Evolutionary conservation across 805 yeast species (phyloP).

Genomic region (Priceomyces melissophilus): DNA sequence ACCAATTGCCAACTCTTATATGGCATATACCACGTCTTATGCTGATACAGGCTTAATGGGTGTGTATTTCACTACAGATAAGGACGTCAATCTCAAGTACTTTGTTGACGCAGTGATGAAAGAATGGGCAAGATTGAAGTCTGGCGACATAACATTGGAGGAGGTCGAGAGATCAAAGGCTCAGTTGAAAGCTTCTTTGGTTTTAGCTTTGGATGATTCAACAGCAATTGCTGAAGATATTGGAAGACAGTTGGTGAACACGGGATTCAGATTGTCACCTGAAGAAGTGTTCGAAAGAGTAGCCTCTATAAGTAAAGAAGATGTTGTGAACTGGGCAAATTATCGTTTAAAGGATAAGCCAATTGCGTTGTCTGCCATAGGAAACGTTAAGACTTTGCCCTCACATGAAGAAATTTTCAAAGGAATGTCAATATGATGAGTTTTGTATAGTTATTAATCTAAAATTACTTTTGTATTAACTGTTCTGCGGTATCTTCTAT

Average conservation of each 20-base stretch:
- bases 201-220: constrained; percentile 88
- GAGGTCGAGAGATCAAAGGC: constrained; percentile 95
- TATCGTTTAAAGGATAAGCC: constrained; percentile 74
- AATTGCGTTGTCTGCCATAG: constrained; percentile 87
- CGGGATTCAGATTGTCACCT: constrained; percentile 75
- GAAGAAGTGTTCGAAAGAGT: constrained; percentile 74
- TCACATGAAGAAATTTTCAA: constrained; percentile 53
- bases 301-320: constrained; percentile 71
- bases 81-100: constrained; percentile 58
- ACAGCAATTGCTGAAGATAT: constrained; percentile 97
- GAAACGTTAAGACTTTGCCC: constrained; percentile 73
- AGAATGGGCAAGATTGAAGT: constrained; percentile 86
- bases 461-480: constrained; percentile 11
- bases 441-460: constrained; percentile 3
- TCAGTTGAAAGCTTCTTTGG: constrained; percentile 87
- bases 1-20: constrained; percentile 86
- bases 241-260: constrained; percentile 94
- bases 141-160: constrained; percentile 71
- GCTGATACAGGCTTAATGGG: constrained; percentile 99
- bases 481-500: constrained; percentile 25
- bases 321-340: constrained; percentile 85
- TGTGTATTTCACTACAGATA: constrained; percentile 83
- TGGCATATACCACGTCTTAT: constrained; percentile 95
- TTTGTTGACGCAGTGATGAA: constrained; percentile 71
- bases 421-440: constrained; percentile 27